Evolutionary conservation across 78 protist species (phyloP).

Genomic region (slime mould (Dictyostelium discoideum)): DNA sequence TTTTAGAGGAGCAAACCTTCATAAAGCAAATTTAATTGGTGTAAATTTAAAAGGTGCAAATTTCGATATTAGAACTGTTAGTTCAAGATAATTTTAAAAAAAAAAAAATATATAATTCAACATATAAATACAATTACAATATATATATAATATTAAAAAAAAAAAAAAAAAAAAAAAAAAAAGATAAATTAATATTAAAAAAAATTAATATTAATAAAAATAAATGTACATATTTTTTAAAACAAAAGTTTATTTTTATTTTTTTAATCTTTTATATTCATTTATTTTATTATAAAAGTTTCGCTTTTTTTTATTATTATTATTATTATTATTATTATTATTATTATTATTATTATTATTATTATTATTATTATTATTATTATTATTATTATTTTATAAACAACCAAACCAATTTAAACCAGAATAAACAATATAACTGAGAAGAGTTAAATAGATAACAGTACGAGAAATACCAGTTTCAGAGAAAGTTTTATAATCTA

Average conservation of each 20-base stretch:
- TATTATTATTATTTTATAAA: neutral
- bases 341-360: neutral
- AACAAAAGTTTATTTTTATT: neutral
- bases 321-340: neutral
- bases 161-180: too few relatives aligned
- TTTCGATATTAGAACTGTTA: conserved; percentile 84
- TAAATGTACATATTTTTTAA: neutral
- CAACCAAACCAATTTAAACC: neutral
- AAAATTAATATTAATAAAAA: too few relatives aligned
- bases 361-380: too few relatives aligned
- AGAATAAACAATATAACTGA: neutral
- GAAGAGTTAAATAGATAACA: neutral
- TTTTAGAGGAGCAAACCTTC: conserved; percentile 84
- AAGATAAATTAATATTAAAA: neutral
- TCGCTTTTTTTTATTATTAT: neutral
- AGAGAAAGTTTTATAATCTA: neutral
- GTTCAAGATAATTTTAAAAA: conserved; percentile 35
- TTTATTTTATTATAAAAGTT: neutral
- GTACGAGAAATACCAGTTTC: neutral
- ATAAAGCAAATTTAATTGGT: conserved; percentile 85
- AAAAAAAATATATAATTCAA: neutral
- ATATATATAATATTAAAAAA: too few relatives aligned
- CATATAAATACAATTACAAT: neutral
- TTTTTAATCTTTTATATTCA: neutral
- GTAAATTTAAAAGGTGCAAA: conserved; percentile 84